A percentile compares a stretch with the other conserved stretches of the same genome.
phyloP scores from a whole-genome alignment of 257 asterid species.

The Cruciata laevipes region DNA sequence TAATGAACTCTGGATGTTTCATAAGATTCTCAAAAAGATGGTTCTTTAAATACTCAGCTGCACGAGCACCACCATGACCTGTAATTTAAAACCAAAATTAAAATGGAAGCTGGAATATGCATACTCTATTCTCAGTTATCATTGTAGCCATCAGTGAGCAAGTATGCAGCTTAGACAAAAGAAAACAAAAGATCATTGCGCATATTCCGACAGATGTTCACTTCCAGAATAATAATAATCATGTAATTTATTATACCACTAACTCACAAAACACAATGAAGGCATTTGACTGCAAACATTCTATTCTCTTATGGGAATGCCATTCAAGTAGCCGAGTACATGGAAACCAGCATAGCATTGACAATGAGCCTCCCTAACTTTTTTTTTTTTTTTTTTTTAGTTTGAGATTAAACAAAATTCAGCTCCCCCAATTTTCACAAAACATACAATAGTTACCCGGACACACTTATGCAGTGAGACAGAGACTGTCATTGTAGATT shows the following conservation, averaged over 20 bases:
- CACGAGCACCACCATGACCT: conserved; percentile 99
- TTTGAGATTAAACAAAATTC: not conserved
- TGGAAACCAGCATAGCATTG: not conserved
- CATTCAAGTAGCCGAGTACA: not conserved
- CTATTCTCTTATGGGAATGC: not conserved
- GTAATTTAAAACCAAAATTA: conserved; percentile 27
- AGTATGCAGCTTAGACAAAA: not conserved
- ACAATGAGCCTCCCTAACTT: not conserved
- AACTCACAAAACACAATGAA: not conserved
- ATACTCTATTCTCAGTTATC: not conserved
- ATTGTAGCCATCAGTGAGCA: not conserved
- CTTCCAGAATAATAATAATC: not conserved
- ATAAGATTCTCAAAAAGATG: conserved; percentile 85
- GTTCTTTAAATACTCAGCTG: conserved; percentile 91
- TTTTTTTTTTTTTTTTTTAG: too few species aligned
- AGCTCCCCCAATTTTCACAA: not conserved
- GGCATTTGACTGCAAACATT: not conserved
- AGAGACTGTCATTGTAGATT: not conserved
- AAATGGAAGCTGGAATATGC: not conserved
- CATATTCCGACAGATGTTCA: too few species aligned
- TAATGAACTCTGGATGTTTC: conserved; percentile 71
- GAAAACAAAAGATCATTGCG: not conserved
- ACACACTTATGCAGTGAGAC: not conserved
- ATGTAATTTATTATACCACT: not conserved
- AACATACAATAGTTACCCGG: not conserved